Conservation (phyloP, 2,329 filamentous ascomycete species). For the Lanzia echinophila region DNA sequence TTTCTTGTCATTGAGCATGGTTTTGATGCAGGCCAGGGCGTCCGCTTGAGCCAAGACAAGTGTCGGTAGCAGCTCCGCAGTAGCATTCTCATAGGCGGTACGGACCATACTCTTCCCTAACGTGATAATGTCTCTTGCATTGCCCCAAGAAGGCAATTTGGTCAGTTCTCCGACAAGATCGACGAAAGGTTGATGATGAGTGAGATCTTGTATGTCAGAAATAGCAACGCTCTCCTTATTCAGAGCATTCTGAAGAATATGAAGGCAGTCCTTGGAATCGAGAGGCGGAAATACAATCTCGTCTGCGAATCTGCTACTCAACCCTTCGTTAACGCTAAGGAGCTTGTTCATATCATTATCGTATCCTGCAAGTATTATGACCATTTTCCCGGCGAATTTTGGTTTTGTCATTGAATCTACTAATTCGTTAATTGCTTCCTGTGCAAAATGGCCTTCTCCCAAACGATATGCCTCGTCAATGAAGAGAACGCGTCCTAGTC, state of each 20-base stretch:
- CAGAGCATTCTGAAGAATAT: constrained; percentile 34
- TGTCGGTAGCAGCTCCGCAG: constrained; percentile 3
- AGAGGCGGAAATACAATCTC: constrained; percentile 38
- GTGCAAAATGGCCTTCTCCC: constrained; percentile 41
- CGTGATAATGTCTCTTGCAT: constrained; percentile 45
- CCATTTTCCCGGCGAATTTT: constrained; percentile 41
- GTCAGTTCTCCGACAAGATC: constrained; percentile 35
- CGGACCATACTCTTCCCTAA: constrained; percentile 40
- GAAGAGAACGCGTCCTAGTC: constrained; percentile 49
- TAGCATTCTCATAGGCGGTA: constrained; percentile 19
- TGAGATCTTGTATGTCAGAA: constrained; percentile 24
- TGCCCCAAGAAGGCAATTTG: constrained; percentile 41
- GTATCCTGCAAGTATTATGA: constrained; percentile 53
- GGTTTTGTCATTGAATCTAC: constrained; percentile 39
- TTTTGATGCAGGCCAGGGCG: constrained; percentile 18
- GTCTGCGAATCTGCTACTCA: constrained; percentile 50
- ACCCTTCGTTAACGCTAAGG: constrained; percentile 44
- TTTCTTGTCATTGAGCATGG: constrained; percentile 20
- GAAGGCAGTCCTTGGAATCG: constrained; percentile 31
- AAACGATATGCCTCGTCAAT: constrained; percentile 54
- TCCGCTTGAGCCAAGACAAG: constrained; percentile 16
- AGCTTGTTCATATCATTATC: constrained; percentile 48
- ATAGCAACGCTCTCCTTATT: constrained; percentile 24
- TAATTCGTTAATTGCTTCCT: constrained; percentile 71
- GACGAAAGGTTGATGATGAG: constrained; percentile 16